Percentiles rank a stretch among this genome's conserved stretches.
Conservation (phyloP, 257 asterid genomes). For the Oldenlandia corymbosa region DNA sequence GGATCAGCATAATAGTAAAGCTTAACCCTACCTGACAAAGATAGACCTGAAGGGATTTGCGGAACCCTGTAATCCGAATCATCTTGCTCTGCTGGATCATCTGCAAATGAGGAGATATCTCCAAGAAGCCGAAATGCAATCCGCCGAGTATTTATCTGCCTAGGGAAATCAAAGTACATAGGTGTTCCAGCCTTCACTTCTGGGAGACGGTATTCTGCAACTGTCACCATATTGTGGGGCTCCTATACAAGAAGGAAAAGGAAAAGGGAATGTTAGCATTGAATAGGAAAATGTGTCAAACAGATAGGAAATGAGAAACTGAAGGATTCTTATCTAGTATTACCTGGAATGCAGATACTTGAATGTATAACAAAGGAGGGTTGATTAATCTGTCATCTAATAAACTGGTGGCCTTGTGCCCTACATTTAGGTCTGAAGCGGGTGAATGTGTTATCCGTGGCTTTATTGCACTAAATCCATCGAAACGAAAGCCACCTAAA, state of each 20-base stretch:
- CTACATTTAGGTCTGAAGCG: conserved; percentile 33
- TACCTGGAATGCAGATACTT: conserved; percentile 95
- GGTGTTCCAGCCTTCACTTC: conserved; percentile 80
- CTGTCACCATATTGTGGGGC: conserved; percentile 58
- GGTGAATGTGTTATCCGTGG: conserved; percentile 81
- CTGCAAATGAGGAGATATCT: conserved; percentile 71
- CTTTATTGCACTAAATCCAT: conserved; percentile 82
- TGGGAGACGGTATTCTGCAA: conserved; percentile 85
- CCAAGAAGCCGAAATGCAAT: conserved; percentile 75
- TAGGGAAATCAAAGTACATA: conserved; percentile 95
- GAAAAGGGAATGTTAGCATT: not conserved
- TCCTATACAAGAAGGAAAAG: conserved; percentile 42
- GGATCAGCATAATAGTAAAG: conserved; percentile 85
- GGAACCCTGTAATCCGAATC: conserved; percentile 47
- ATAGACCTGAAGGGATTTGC: conserved; percentile 72
- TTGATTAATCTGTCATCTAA: conserved; percentile 75
- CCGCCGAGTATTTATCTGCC: conserved; percentile 60
- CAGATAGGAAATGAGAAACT: not conserved
- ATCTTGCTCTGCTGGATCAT: conserved; percentile 80
- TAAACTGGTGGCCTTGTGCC: conserved; percentile 30
- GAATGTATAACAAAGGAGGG: conserved; percentile 79
- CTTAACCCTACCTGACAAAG: conserved; percentile 69
- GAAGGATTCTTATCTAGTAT: not conserved
- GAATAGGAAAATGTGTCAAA: not conserved
- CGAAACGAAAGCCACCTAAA: conserved; percentile 93